Evolutionary conservation across 2,329 filamentous ascomycete genomes (phyloP), one percentile per base, ranked within the genome.

Genomic region (Beauveria caledonica): DNA sequence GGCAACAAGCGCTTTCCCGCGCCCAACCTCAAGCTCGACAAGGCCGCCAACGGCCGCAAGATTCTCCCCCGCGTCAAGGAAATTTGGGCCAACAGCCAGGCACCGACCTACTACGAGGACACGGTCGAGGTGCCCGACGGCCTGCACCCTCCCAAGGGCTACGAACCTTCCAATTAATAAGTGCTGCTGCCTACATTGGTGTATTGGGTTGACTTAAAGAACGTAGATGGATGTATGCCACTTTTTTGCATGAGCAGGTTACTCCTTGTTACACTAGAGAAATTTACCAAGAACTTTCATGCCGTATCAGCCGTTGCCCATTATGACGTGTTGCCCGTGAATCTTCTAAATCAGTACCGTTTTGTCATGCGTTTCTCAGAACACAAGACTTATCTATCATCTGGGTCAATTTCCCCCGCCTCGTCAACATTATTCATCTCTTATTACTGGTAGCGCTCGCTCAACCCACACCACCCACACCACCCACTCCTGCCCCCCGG

Each of bases 71-170:
- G 66, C n/a, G 70, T 80, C 52, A 71, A 69, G 64, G 49, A 73
- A 50, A 64, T 69, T 1, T 80, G 76, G 76, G 53, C 67, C 44
- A 61, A 70, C n/a, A 77, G 67, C 64, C 17, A 68, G 8, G 69
- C 70, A 0, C 73, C 76, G 0, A 74, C 72, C 4, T 80, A 80
- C 66, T 80, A 80, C 63, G 65, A 67, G 62, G 70, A 73, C 63
- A 69, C 66, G 27, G 68, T 76, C 58, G 71, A 76, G 65, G 67
- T 73, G 15, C 68, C 73, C 0, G 78, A 80, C 60, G 78, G 77
- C 3, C 66, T 74, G 13, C 70, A 76, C 62, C 76, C 77, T 40
- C 78, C 78, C 5, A 53, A 67, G 59, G 76, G 72, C 0, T 79
- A 76, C 60, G 63, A 48, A 33, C 54, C 54, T 5, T 40, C 42